These are phyloP conservation scores for Phytophthora constricta DNA, from an alignment of 352 stramenopile species.

Conservation along the genomic window DNA sequence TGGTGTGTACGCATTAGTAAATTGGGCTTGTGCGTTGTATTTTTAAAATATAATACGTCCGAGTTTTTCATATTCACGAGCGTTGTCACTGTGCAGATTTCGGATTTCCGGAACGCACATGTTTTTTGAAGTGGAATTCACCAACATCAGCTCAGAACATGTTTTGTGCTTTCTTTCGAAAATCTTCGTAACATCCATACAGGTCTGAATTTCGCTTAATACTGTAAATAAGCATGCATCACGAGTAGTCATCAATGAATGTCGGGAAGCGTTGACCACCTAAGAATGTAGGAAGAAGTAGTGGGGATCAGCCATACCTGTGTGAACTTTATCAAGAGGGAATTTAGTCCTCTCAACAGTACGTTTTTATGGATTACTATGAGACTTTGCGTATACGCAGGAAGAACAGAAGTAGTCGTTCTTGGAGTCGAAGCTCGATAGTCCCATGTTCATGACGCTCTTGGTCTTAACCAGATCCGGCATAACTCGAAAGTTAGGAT, in stretches of 20 bases:
- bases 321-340: constrained; percentile 26
- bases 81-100: constrained; percentile 30
- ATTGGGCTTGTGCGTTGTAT: constrained; percentile 25
- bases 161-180: constrained; percentile 5
- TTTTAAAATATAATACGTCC: constrained; percentile 27
- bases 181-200: constrained; percentile 14
- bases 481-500: constrained; percentile 6
- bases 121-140: constrained; percentile 9
- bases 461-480: constrained; percentile 1
- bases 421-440: background rate
- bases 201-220: constrained; percentile 15
- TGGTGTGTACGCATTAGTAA: constrained; percentile 31
- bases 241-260: constrained; percentile 19
- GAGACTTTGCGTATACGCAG: constrained; percentile 19
- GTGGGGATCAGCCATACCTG: constrained; percentile 16
- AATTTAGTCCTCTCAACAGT: constrained; percentile 17
- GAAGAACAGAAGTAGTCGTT: constrained; percentile 15
- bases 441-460: background rate
- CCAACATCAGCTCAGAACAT: constrained; percentile 1
- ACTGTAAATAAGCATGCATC: constrained; percentile 19
- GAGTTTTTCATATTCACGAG: constrained; percentile 29
- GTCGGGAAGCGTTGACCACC: constrained; percentile 19
- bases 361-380: constrained; percentile 24
- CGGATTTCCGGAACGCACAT: constrained; percentile 14
- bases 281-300: constrained; percentile 4